These are phyloP conservation scores for Anacardium occidentale DNA, from an alignment of 345 rosid species.

Conservation along the genomic window DNA sequence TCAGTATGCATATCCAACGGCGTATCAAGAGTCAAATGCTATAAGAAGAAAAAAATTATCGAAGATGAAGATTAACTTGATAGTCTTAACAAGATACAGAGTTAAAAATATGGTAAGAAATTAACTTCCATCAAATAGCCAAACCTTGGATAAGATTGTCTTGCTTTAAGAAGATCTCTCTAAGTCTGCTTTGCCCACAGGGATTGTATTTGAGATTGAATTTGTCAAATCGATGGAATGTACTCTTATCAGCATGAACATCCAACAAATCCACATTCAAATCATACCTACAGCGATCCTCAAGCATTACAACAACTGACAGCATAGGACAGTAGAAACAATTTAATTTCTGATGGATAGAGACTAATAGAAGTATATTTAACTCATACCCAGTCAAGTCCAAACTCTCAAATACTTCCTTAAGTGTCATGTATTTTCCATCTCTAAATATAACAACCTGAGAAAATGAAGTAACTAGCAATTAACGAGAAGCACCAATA, in stretches of 20 bases:
- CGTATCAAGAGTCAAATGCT: not conserved
- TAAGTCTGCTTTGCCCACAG: conserved; percentile 59
- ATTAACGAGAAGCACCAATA: conserved; percentile 4
- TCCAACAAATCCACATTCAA: conserved; percentile 56
- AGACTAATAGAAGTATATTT: not conserved
- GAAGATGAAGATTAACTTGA: not conserved
- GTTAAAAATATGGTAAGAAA: not conserved
- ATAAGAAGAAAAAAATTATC: not conserved
- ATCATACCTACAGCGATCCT: conserved; percentile 37
- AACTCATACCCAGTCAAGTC: conserved; percentile 46
- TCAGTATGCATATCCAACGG: not conserved
- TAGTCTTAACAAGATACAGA: not conserved
- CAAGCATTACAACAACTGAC: conserved; percentile 8
- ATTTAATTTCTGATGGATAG: conserved; percentile 7
- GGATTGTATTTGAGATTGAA: conserved; percentile 62
- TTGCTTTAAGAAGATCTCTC: conserved; percentile 58
- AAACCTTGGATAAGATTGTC: conserved; percentile 59
- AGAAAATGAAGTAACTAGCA: not conserved
- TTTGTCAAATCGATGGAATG: conserved; percentile 56
- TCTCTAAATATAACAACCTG: conserved; percentile 63
- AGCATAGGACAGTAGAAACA: not conserved
- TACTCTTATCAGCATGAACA: conserved; percentile 59
- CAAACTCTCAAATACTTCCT: conserved; percentile 56
- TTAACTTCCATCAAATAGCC: not conserved
- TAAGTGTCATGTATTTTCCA: conserved; percentile 54